phyloP scores from a whole-genome alignment of 805 yeast species.

The Tetrapisispora taiwanensis region DNA sequence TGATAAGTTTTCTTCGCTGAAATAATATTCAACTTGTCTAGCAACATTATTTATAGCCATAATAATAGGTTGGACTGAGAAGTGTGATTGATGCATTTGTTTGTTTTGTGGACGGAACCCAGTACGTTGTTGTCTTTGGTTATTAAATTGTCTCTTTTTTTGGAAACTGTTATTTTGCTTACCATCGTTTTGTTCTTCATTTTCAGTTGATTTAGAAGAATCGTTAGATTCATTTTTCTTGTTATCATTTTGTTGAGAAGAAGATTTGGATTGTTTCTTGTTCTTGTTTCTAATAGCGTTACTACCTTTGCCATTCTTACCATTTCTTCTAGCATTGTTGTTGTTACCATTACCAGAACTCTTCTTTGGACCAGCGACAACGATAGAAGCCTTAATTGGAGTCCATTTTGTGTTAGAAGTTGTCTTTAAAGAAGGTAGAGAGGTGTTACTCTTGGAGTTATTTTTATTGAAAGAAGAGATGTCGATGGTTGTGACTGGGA shows the following conservation, averaged over 20 bases:
- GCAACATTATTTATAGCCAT: conserved; percentile 27
- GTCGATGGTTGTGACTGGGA: conserved; percentile 18
- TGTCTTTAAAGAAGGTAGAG: conserved; percentile 10
- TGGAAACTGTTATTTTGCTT: conserved; percentile 7
- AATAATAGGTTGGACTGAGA: conserved; percentile 17
- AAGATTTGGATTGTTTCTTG: conserved; percentile 1
- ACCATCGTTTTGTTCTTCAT: conserved; percentile 5
- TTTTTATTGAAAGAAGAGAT: conserved; percentile 13
- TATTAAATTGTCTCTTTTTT: conserved; percentile 19
- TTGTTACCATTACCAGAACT: conserved; percentile 10
- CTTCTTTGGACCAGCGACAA: conserved; percentile 27
- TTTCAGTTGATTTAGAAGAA: conserved; percentile 1
- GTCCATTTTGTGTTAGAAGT: conserved; percentile 46
- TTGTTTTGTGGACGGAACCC: conserved; percentile 5
- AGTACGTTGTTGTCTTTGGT: conserved; percentile 8
- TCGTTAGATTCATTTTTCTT: conserved; percentile 3
- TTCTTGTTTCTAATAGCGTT: conserved; percentile 6
- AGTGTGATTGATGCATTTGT: conserved; percentile 18
- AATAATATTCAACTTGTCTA: conserved; percentile 78
- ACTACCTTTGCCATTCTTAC: conserved; percentile 7
- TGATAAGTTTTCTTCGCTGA: conserved; percentile 75
- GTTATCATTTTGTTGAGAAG: conserved; percentile 3
- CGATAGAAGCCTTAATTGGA: conserved; percentile 53
- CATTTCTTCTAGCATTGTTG: conserved; percentile 7
- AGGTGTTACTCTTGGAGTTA: conserved; percentile 4